These are phyloP conservation scores for Neonectria hederae DNA, from an alignment of 2,329 filamentous ascomycete genomes.

Conservation along the genomic window DNA sequence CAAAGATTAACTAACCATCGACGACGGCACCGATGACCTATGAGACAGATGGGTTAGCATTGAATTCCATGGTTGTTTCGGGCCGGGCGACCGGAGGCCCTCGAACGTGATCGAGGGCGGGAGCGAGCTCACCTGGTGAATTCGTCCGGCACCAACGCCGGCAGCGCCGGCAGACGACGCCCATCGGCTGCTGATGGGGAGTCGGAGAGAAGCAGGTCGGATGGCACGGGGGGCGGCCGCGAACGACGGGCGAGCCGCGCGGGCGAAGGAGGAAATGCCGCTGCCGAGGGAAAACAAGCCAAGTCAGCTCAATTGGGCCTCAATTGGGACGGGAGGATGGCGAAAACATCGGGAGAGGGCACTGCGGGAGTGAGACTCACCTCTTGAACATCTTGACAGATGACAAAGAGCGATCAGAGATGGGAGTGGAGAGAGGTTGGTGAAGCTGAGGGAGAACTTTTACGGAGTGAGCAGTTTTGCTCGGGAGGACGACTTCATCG, in stretches of 20 bases:
- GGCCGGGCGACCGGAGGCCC: constrained; percentile 38
- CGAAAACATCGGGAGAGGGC: constrained; percentile 40
- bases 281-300: constrained; percentile 53
- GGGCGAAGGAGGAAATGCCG: constrained; percentile 72
- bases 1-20: constrained; percentile 76
- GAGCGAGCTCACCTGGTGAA: constrained; percentile 67
- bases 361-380: constrained; percentile 61
- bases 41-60: constrained; percentile 48
- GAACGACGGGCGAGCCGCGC: constrained; percentile 70
- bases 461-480: constrained; percentile 61
- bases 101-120: constrained; percentile 6
- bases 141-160: constrained; percentile 71
- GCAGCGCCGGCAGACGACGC: constrained; percentile 66
- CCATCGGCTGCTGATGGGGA: constrained; percentile 65
- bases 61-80: constrained; percentile 18
- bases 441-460: constrained; percentile 60
- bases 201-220: constrained; percentile 65
- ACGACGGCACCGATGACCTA: constrained; percentile 99
- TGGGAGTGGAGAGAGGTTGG: constrained; percentile 67
- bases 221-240: constrained; percentile 66
- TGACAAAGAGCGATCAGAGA: constrained; percentile 71
- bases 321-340: constrained; percentile 54
- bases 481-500: constrained; percentile 55
- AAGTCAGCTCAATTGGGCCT: constrained; percentile 57
- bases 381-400: constrained; percentile 85